phyloP scores from a whole-genome alignment of 495 filamentous ascomycete genomes.

The Choiromyces venosus region DNA sequence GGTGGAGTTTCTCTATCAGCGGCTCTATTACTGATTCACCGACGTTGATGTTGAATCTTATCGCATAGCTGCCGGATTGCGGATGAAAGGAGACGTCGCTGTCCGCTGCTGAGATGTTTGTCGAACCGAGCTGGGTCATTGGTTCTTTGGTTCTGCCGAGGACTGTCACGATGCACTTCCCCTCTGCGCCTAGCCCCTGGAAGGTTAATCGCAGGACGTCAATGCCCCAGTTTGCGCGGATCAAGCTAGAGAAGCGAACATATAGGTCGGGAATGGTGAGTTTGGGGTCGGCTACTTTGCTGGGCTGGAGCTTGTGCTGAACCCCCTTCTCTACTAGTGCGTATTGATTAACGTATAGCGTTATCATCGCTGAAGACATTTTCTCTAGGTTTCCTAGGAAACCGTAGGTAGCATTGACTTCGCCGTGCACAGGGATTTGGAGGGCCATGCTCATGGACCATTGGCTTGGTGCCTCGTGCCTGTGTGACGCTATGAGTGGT shows the following conservation, averaged over 20 bases:
- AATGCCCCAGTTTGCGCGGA: constrained; percentile 48
- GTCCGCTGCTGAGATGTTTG: constrained; percentile 43
- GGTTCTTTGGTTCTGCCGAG: constrained; percentile 28
- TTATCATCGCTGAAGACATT: constrained; percentile 45
- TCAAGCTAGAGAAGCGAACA: constrained; percentile 38
- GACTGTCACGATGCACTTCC: constrained; percentile 28
- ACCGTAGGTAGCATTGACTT: constrained; percentile 33
- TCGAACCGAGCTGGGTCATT: constrained; percentile 32
- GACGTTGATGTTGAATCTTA: constrained; percentile 54
- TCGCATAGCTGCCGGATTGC: constrained; percentile 53
- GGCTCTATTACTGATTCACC: constrained; percentile 53
- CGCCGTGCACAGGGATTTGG: constrained; percentile 22
- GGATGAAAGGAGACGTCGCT: constrained; percentile 57
- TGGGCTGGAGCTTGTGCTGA: constrained; percentile 38
- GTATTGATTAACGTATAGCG: constrained; percentile 41
- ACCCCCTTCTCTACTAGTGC: constrained; percentile 35
- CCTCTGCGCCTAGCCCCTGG: constrained; percentile 44
- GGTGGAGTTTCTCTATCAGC: constrained; percentile 53
- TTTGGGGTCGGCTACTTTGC: constrained; percentile 27
- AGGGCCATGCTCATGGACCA: constrained; percentile 33
- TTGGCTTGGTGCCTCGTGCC: constrained; percentile 37
- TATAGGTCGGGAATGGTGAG: constrained; percentile 39
- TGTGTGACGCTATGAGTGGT: constrained; percentile 9
- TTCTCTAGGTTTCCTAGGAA: constrained; percentile 44
- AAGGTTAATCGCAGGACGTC: constrained; percentile 54